Percentiles rank a stretch among this genome's conserved stretches.
Conservation (phyloP, 192 early-diverging fungal genomes). For the Mortierella claussenii region DNA sequence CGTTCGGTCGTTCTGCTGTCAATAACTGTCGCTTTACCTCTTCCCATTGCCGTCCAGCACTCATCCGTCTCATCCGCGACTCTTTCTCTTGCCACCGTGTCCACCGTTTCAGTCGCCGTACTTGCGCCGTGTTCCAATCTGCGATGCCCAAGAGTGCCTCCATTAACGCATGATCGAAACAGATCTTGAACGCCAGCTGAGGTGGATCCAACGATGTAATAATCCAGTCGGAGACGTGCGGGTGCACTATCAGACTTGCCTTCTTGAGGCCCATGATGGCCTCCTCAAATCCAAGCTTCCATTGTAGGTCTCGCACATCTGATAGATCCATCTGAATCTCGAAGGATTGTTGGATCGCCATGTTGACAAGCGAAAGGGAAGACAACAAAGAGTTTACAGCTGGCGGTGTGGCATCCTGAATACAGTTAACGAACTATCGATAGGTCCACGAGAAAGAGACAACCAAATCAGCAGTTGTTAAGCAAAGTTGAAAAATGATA, state of each 20-base stretch:
- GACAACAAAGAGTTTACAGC: neutral
- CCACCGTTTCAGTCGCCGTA: constrained; percentile 19
- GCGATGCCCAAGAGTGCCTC: constrained; percentile 17
- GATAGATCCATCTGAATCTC: constrained; percentile 35
- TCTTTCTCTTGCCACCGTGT: constrained; percentile 14
- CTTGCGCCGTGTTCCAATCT: constrained; percentile 29
- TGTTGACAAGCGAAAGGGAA: constrained; percentile 6
- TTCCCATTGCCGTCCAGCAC: constrained; percentile 11
- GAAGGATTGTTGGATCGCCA: constrained; percentile 23
- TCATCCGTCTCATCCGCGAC: constrained; percentile 4
- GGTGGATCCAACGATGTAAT: constrained; percentile 6
- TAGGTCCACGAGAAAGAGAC: neutral
- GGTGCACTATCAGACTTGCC: constrained; percentile 13
- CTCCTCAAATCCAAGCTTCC: constrained; percentile 37
- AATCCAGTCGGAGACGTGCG: constrained; percentile 36
- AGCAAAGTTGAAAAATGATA: too few species aligned
- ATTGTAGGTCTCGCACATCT: constrained; percentile 1
- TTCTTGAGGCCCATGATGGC: constrained; percentile 4
- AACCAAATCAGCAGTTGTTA: too few species aligned
- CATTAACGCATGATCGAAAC: constrained; percentile 42
- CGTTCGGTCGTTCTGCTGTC: neutral
- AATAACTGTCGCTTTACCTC: constrained; percentile 25
- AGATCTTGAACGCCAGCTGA: constrained; percentile 17
- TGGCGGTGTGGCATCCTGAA: neutral
- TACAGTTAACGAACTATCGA: neutral